These are phyloP conservation scores for Nakazawaea wyomingensis DNA, from an alignment of 805 yeast species.

Conservation along the genomic window DNA sequence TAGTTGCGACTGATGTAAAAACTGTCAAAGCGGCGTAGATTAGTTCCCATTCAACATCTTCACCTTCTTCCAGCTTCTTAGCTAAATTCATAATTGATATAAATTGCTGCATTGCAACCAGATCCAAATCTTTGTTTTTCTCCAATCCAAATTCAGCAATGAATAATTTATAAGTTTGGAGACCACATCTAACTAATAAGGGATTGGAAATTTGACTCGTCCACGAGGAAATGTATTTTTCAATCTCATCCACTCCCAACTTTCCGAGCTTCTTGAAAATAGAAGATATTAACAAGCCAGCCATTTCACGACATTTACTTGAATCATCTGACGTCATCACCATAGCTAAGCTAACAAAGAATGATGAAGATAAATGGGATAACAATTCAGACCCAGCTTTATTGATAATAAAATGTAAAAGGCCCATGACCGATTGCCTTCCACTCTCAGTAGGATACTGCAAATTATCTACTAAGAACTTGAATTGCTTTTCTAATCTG, in stretches of 20 bases:
- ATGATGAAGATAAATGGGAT: conserved; percentile 60
- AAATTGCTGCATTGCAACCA: conserved; percentile 25
- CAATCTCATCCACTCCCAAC: conserved; percentile 31
- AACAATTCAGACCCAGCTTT: conserved; percentile 60
- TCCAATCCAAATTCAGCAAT: conserved; percentile 42
- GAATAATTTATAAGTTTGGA: conserved; percentile 63
- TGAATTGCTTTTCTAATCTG: conserved; percentile 75
- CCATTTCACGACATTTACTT: conserved; percentile 78
- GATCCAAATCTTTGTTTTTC: conserved; percentile 33
- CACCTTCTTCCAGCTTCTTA: conserved; percentile 30
- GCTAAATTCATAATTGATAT: conserved; percentile 22
- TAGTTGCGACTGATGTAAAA: conserved; percentile 37
- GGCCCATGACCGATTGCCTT: conserved; percentile 84
- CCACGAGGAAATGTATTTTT: conserved; percentile 55
- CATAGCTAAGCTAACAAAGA: conserved; percentile 78
- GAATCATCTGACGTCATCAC: conserved; percentile 75
- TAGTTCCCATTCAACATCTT: conserved; percentile 66
- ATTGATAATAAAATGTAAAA: conserved; percentile 62
- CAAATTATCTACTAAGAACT: conserved; percentile 73
- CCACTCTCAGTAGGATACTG: conserved; percentile 84
- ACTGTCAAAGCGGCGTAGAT: conserved; percentile 62
- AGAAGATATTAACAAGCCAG: conserved; percentile 52
- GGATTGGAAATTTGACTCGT: conserved; percentile 46
- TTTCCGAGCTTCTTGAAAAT: conserved; percentile 44
- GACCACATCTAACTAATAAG: conserved; percentile 65